Base-by-base conservation (phyloP, 1,139 yeast species). In the Yamadazyma triangularis region DNA sequence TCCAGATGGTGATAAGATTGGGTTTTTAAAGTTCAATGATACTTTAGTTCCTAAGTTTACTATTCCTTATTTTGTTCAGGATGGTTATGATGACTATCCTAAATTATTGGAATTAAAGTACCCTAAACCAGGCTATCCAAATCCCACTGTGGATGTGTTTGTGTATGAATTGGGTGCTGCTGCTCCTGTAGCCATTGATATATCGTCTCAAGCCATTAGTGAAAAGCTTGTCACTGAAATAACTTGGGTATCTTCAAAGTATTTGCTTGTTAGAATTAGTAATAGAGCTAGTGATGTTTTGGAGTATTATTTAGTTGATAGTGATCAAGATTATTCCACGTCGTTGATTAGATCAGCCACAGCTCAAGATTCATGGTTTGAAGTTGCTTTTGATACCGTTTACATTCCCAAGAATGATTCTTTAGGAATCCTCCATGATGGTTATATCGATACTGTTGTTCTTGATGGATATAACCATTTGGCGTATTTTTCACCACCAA, bases 361-460 rank as follows among this genome's bases (percentile, higher is more conserved):
- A 2, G 62, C 65, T 3, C 59, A 67, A 27, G 60, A 72, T 12
- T 67, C 77, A 8, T 74, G 85, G 72, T 87, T 89, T 64, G 98
- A 91, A 52, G 78, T 89, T 24, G 73, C 86, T 7, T 85, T 81
- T 40, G 77, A 80, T 42, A 79, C 93, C 0, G 58, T 73, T 21
- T 80, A 60, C 47, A 69, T 91, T 24, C 95, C 96, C 7, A 73
- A 73, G 36, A 75, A 83, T 39, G 61, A 56, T 14, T 27, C 56
- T 2, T 40, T 48, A 20, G 71, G 73, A 8, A 56, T 77, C 29
- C 34, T 46, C n/a, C 38, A 56, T 16, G 78, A 74, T 45, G 81
- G 81, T 0, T 75, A 74, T 42, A 64, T 75, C 29, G 80, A 75
- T 44, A 58, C 74, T 4, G 61, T 75, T 11, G 70, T 63, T 23